phyloP scores from a whole-genome alignment of 148 eudicot genomes.

The Mesembryanthemum crystallinum region DNA sequence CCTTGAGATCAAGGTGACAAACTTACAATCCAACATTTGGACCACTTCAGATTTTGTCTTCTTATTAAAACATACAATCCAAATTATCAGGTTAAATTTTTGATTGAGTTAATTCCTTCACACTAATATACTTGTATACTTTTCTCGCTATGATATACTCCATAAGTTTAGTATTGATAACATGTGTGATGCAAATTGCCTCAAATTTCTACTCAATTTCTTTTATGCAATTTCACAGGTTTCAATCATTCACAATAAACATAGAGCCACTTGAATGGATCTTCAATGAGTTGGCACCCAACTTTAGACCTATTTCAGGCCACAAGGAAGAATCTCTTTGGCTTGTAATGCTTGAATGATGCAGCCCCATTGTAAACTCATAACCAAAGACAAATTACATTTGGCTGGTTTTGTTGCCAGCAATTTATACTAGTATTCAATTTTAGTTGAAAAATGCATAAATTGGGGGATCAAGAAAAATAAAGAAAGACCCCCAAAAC shows the following conservation, averaged over 20 bases:
- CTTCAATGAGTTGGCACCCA: not conserved
- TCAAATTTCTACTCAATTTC: too few species aligned
- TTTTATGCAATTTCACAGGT: not conserved
- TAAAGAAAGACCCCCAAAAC: conserved; percentile 3
- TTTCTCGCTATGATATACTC: too few species aligned
- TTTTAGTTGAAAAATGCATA: conserved; percentile 1
- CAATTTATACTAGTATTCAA: not conserved
- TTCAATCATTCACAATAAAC: not conserved
- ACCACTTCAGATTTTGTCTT: too few species aligned
- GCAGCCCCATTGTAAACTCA: not conserved
- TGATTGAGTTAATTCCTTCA: too few species aligned
- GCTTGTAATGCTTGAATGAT: not conserved
- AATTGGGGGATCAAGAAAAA: not conserved
- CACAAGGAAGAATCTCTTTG: conserved; percentile 4
- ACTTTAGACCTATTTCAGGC: not conserved
- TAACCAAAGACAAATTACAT: not conserved
- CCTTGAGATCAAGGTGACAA: not conserved
- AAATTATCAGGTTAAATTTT: too few species aligned
- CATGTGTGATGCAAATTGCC: too few species aligned
- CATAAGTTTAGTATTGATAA: too few species aligned
- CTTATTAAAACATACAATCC: too few species aligned
- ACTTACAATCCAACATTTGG: too few species aligned
- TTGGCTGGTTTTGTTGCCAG: conserved; percentile 16
- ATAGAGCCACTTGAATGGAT: conserved; percentile 6
- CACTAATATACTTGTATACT: too few species aligned